Percentiles rank a stretch among this genome's conserved stretches.
phyloP scores from a whole-genome alignment of 441 rosid genomes.

The Metrosideros polymorpha region DNA sequence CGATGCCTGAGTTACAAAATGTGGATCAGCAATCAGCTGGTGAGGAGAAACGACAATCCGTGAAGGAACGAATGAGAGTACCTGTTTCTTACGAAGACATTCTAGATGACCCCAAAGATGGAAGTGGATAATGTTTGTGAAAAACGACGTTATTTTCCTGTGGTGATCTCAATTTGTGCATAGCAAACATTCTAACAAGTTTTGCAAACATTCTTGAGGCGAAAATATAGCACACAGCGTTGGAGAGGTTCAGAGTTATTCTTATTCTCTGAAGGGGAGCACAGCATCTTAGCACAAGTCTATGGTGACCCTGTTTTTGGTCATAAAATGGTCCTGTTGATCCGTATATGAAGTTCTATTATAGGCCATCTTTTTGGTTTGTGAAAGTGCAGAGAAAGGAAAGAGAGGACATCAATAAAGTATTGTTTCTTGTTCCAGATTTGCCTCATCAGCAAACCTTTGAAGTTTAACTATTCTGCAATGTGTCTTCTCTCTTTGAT shows the following conservation, averaged over 20 bases:
- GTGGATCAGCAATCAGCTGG: constrained; percentile 16
- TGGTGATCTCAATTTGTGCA: neutral
- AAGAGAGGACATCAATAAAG: neutral
- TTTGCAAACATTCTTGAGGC: neutral
- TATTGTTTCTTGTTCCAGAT: neutral
- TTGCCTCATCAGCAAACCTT: neutral
- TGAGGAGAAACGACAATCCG: constrained; percentile 33
- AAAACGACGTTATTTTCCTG: neutral
- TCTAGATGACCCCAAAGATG: constrained; percentile 24
- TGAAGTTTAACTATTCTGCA: neutral
- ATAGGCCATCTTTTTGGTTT: neutral
- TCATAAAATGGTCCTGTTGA: neutral
- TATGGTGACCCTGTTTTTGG: neutral
- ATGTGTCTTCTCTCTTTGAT: neutral
- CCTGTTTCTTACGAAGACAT: constrained; percentile 88
- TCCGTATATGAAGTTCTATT: neutral
- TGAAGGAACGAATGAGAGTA: constrained; percentile 73
- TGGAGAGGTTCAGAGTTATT: neutral
- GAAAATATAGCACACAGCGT: neutral
- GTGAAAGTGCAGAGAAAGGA: neutral
- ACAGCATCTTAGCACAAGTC: neutral
- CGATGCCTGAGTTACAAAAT: constrained; percentile 1
- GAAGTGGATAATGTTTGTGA: constrained; percentile 2
- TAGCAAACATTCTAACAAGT: neutral
- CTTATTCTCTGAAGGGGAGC: neutral